Conservation (phyloP, 768 basidiomycete genomes). For the Chiua virens region DNA sequence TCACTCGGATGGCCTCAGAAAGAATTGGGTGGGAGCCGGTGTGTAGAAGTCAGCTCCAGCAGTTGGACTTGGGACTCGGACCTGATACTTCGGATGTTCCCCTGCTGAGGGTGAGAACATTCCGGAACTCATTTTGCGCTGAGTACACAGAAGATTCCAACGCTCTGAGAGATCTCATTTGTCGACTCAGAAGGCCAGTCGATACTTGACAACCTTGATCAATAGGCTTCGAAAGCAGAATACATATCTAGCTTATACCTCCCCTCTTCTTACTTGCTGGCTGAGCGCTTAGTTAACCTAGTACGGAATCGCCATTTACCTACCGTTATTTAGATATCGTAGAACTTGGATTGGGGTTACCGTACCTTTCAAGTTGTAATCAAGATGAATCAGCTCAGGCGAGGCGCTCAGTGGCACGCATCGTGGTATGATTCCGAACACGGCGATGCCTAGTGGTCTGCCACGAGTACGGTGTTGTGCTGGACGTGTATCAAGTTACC, state of each 20-base stretch:
- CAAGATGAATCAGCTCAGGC: no score
- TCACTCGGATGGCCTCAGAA: constrained; percentile 13
- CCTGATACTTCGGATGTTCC: background rate
- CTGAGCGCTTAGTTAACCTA: constrained; percentile 1
- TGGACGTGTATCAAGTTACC: background rate
- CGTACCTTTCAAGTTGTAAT: background rate
- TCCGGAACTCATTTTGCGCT: background rate
- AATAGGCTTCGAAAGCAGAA: background rate
- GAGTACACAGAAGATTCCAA: background rate
- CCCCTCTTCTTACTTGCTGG: background rate
- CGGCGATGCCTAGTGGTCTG: background rate
- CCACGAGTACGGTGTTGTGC: background rate
- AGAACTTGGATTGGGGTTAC: background rate
- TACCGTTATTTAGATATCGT: no score
- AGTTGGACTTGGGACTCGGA: background rate
- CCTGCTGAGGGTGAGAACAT: background rate
- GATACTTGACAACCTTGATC: background rate
- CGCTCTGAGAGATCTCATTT: constrained; percentile 1
- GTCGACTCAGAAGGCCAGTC: background rate
- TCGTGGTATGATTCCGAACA: constrained; percentile 1
- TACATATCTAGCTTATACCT: background rate
- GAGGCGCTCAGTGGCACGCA: background rate
- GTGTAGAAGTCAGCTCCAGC: constrained; percentile 7
- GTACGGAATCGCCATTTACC: no score
- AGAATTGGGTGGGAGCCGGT: constrained; percentile 9